Conservation (phyloP, 306 rosid species). For the Castanea crenata region DNA sequence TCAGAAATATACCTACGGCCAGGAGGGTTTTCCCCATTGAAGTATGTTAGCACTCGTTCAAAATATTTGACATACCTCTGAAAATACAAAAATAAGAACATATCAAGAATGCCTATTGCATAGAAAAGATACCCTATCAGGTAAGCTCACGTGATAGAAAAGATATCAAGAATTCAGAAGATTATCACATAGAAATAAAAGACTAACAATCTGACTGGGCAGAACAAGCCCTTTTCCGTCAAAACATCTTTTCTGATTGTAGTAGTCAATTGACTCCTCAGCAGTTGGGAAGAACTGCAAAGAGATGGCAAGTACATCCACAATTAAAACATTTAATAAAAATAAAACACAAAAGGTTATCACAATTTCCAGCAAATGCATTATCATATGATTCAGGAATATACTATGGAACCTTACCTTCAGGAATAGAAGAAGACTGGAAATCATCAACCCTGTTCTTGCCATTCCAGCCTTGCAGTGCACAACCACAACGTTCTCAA, state of each 20-base stretch:
- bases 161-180: slow-evolving; percentile 15
- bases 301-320: slow-evolving; percentile 10
- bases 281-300: slow-evolving; percentile 95
- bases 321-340: slow-evolving; percentile 6
- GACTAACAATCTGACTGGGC: slow-evolving; percentile 98
- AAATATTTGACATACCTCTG: slow-evolving; percentile 95
- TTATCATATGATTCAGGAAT: slow-evolving; percentile 22
- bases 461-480: slow-evolving; percentile 99
- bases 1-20: slow-evolving; percentile 65
- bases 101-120: not conserved
- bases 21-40: slow-evolving; percentile 90
- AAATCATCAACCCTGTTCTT: slow-evolving; percentile 96
- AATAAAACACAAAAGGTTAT: slow-evolving; percentile 9
- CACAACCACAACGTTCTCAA: slow-evolving; percentile 97
- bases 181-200: slow-evolving; percentile 20
- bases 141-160: slow-evolving; percentile 2
- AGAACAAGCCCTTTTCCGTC: slow-evolving; percentile 93
- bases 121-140: too few relatives aligned
- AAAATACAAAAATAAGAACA: slow-evolving; percentile 7
- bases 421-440: slow-evolving; percentile 88
- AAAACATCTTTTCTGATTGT: slow-evolving; percentile 92
- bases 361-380: slow-evolving; percentile 13
- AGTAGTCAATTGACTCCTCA: slow-evolving; percentile 96
- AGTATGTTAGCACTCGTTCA: slow-evolving; percentile 82
- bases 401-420: slow-evolving; percentile 48